Evolutionary conservation across 768 basidiomycete species (phyloP), one percentile per base, ranked within the genome.

Genomic region (Tylopilus rubrobrunneus): DNA sequence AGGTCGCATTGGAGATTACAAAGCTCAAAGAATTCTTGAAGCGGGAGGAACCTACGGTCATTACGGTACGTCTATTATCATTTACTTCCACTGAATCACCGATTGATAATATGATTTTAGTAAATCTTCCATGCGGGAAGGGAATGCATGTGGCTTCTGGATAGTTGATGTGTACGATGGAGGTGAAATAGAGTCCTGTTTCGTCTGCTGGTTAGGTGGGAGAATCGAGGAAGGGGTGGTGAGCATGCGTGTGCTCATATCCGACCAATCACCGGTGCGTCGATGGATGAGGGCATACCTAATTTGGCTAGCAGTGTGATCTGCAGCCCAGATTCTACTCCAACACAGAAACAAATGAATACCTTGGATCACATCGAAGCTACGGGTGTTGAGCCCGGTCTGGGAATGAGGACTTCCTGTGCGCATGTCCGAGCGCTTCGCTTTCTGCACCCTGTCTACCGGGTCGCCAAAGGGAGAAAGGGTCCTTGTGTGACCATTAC

Each of bases 41-140:
- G 28, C 76, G 92, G 62, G 88, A 96, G 49, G 78, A 92, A 77
- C 97, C 97, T 39, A 96, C 94, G 47, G 97, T 99, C 59, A 98
- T 99, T 70, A 99, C 96, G 51, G 89, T 89, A 65, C 75, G 84
- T 73, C 41, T 14, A 15, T 25, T 12, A 10, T 21, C 7, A 2
- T 11, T 40, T 11, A 7, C 49, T 23, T 33, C 45, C 52, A 44
- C 47, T 34, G 47, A 48, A 50, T 49, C 41, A 4, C 56, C 53
- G 51, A 44, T 45, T 55, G 3, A 47, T 21, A n/a, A 41, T 10
- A 7, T 41, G 45, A 9, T 44, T 31, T 42, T 46, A 63, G 62
- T 69, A 52, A 69, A 14, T 15, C 5, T 15, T 21, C n/a, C n/a
- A 28, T 21, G 25, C 27, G 7, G n/a, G 27, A 42, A 51, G n/a